Conservation (phyloP, 768 basidiomycete species). For the Crucibulum laeve region DNA sequence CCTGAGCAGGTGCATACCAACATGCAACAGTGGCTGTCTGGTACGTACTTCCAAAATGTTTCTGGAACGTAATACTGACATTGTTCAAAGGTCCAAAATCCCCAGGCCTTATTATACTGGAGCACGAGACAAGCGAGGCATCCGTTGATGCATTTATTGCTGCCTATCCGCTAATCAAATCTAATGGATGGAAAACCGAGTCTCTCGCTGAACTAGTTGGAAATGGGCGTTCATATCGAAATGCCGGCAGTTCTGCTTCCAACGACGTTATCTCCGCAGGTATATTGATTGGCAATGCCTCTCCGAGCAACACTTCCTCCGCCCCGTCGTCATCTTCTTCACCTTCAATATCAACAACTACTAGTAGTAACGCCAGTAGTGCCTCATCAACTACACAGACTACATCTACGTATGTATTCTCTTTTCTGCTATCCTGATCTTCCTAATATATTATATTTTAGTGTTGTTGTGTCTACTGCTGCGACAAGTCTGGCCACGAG, state of each 20-base stretch:
- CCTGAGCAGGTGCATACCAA: slow-evolving; percentile 36
- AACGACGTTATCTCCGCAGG: slow-evolving; percentile 24
- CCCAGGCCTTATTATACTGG: slow-evolving; percentile 78
- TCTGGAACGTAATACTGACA: neutral
- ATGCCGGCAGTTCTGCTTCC: slow-evolving; percentile 30
- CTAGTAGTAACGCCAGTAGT: no score
- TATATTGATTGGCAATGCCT: slow-evolving; percentile 13
- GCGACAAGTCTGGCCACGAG: neutral
- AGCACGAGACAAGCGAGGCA: slow-evolving; percentile 71
- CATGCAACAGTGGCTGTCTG: slow-evolving; percentile 55
- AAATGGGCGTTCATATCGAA: slow-evolving; percentile 40
- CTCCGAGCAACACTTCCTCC: neutral
- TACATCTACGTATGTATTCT: neutral
- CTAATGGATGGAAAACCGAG: slow-evolving; percentile 67
- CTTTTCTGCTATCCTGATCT: neutral
- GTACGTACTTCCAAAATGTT: slow-evolving; percentile 21
- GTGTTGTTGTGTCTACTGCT: no score
- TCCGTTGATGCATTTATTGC: slow-evolving; percentile 65
- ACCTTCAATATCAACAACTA: neutral
- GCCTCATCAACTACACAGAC: no score
- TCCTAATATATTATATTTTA: no score
- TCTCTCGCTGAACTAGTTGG: slow-evolving; percentile 46
- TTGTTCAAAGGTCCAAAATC: slow-evolving; percentile 51
- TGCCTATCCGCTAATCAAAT: slow-evolving; percentile 57
- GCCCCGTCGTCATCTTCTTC: neutral